Percentiles rank a stretch among this genome's conserved stretches.
Conservation (phyloP, 208 protist species). For the Trichomonas gallinae region DNA sequence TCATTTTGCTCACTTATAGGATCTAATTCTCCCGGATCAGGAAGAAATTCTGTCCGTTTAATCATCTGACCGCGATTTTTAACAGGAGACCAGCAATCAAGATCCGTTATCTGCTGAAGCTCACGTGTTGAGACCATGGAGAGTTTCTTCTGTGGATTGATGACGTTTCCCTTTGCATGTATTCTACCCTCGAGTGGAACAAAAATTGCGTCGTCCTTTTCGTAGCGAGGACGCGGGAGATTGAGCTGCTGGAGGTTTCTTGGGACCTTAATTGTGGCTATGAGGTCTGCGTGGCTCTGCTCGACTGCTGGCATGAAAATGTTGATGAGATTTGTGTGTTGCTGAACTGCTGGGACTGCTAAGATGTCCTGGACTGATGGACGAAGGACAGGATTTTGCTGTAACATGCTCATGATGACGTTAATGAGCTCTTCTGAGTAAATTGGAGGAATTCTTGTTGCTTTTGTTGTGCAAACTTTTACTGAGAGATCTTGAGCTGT, state of each 20-base stretch:
- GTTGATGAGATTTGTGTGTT: not conserved
- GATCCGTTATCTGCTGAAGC: not conserved
- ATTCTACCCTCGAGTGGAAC: not conserved
- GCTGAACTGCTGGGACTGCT: not conserved
- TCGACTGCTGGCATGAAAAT: not conserved
- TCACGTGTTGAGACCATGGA: not conserved
- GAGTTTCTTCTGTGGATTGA: not conserved
- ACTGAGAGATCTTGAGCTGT: not conserved
- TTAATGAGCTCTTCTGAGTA: not conserved
- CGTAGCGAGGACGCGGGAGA: not conserved
- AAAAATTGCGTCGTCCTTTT: not conserved
- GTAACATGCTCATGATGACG: not conserved
- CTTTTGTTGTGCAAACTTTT: not conserved
- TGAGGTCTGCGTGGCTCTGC: not conserved
- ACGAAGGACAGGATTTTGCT: not conserved
- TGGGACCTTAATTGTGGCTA: not conserved
- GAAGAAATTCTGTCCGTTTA: not conserved
- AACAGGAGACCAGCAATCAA: not conserved
- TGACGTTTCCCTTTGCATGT: not conserved
- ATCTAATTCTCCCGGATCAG: not conserved
- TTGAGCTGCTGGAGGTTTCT: not conserved
- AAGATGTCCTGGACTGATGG: not conserved
- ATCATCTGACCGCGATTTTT: not conserved
- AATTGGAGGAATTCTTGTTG: not conserved
- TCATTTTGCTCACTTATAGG: not conserved